phyloP scores from a whole-genome alignment of 2,329 filamentous ascomycete genomes.

The Chalara sp. region DNA sequence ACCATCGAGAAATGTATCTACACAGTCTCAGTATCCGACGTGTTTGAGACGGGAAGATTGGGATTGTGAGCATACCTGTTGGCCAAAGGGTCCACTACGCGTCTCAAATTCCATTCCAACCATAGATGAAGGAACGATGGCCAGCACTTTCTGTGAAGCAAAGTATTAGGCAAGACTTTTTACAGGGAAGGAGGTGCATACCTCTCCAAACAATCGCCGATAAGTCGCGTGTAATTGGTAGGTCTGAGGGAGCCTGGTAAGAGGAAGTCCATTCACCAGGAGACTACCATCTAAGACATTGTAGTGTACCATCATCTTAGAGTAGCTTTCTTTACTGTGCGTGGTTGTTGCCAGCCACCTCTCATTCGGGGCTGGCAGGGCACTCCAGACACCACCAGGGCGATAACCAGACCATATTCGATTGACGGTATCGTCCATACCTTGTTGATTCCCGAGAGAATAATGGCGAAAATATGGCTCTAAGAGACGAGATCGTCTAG shows the following conservation, averaged over 20 bases:
- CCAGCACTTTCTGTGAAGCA: conserved; percentile 19
- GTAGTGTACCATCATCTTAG: conserved; percentile 34
- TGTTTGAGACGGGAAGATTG: conserved; percentile 4
- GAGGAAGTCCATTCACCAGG: conserved; percentile 42
- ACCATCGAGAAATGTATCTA: conserved; percentile 27
- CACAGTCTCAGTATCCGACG: not conserved
- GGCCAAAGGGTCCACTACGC: conserved; percentile 17
- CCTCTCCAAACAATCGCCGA: conserved; percentile 12
- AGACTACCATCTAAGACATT: conserved; percentile 46
- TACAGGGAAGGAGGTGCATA: not conserved
- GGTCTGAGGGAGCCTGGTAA: conserved; percentile 37
- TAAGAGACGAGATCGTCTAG: conserved; percentile 10
- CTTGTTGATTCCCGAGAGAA: conserved; percentile 12
- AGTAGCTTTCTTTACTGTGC: not conserved
- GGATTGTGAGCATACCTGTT: conserved; percentile 20
- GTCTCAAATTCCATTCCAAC: conserved; percentile 31
- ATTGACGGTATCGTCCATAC: conserved; percentile 18
- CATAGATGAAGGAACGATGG: conserved; percentile 25
- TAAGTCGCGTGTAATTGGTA: conserved; percentile 31
- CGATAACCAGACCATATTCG: conserved; percentile 24
- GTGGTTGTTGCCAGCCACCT: conserved; percentile 28
- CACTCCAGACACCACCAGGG: conserved; percentile 18
- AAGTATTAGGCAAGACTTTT: conserved; percentile 13
- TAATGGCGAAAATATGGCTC: conserved; percentile 13
- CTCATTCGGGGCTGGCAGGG: conserved; percentile 19